These are phyloP conservation scores for Fraxinus ornus DNA, from an alignment of 305 asterid genomes.

Conservation along the genomic window DNA sequence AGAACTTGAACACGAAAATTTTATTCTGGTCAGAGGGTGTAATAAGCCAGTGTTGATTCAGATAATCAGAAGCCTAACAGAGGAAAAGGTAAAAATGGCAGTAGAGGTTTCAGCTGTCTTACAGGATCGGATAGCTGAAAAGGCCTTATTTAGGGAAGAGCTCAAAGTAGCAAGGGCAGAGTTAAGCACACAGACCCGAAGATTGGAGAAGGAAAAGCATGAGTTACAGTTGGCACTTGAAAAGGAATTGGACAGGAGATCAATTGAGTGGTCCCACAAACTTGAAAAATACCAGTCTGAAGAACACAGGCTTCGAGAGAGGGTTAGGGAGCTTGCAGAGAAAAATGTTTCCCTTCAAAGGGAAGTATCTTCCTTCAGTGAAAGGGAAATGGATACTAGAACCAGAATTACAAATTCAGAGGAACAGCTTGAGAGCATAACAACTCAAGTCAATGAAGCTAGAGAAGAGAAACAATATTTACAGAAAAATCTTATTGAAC, in stretches of 20 bases:
- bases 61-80: slow-evolving; percentile 56
- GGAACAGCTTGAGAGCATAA: slow-evolving; percentile 57
- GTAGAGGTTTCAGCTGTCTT: slow-evolving; percentile 55
- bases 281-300: slow-evolving; percentile 81
- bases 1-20: slow-evolving; percentile 58
- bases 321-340: slow-evolving; percentile 93
- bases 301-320: slow-evolving; percentile 92
- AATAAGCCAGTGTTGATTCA: slow-evolving; percentile 56
- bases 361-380: slow-evolving; percentile 70
- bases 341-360: slow-evolving; percentile 89
- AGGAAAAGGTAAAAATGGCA: slow-evolving; percentile 76
- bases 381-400: slow-evolving; percentile 55
- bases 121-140: slow-evolving; percentile 75
- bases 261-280: slow-evolving; percentile 81
- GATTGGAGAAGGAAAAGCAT: slow-evolving; percentile 75
- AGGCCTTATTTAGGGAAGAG: slow-evolving; percentile 62
- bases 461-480: slow-evolving; percentile 56
- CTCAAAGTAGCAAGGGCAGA: slow-evolving; percentile 46
- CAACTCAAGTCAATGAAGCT: slow-evolving; percentile 49
- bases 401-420: slow-evolving; percentile 49
- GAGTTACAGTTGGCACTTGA: slow-evolving; percentile 75
- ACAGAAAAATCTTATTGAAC: slow-evolving; percentile 53
- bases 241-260: slow-evolving; percentile 89
- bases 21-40: slow-evolving; percentile 50
- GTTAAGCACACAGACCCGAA: slow-evolving; percentile 46